Evolutionary conservation across 2,329 filamentous ascomycete genomes (phyloP).

Genomic region (Penicillium sp.): DNA sequence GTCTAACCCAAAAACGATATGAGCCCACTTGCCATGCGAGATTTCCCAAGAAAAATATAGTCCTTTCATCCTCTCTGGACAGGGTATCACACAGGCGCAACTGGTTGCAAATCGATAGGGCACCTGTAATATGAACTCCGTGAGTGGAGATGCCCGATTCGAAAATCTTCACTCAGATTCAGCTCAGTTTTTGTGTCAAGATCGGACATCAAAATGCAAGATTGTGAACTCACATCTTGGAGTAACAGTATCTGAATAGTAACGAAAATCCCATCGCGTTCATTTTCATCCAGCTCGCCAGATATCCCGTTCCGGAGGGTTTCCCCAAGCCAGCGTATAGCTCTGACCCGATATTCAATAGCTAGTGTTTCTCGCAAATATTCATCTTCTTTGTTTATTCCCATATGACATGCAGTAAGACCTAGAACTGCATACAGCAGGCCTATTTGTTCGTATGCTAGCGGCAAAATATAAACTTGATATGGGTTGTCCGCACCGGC

Average conservation of each 20-base stretch:
- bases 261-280: conserved; percentile 32
- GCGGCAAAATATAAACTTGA: conserved; percentile 29
- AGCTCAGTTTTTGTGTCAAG: neutral
- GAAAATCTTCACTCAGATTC: conserved; percentile 25
- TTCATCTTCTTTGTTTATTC: conserved; percentile 21
- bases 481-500: conserved; percentile 29
- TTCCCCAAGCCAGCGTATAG: conserved; percentile 29
- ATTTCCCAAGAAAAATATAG: conserved; percentile 34
- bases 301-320: conserved; percentile 29
- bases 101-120: conserved; percentile 35
- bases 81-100: conserved; percentile 26
- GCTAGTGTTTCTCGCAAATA: conserved; percentile 27
- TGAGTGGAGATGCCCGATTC: conserved; percentile 34
- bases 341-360: conserved; percentile 31
- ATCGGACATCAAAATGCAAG: neutral
- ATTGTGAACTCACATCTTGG: conserved; percentile 28
- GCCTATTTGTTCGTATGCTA: conserved; percentile 31
- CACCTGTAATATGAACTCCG: conserved; percentile 35
- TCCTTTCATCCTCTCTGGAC: conserved; percentile 25
- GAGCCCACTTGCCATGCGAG: conserved; percentile 26
- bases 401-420: conserved; percentile 31
- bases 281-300: conserved; percentile 22
- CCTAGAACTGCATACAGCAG: conserved; percentile 32
- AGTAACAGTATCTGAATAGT: conserved; percentile 34
- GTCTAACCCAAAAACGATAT: neutral